Base-by-base conservation (phyloP, 306 rosid genomes). In the Casuarina equisetifolia region DNA sequence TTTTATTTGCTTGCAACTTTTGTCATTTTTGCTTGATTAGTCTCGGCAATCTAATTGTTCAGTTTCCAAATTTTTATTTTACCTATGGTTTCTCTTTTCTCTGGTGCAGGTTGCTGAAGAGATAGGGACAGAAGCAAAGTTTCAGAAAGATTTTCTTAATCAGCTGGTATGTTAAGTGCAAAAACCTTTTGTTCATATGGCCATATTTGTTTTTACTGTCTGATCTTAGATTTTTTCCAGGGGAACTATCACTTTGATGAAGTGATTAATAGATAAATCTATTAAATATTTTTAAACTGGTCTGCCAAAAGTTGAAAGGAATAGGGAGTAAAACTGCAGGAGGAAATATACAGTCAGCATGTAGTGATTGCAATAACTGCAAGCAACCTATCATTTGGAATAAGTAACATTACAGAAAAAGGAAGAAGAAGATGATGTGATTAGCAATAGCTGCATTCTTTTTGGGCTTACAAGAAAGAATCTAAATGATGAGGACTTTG, bases 51-150 rank as follows among this genome's bases (percentile, higher is more conserved):
- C 63, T 57, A 64, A 46, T 80, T 54, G 49, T 53, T 63, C 59
- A 49, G 35, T 1, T 20, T 36, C 36, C 52, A 16, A 20, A 11
- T 52, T 76, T 54, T 69, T 40, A 67, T 40, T 61, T 51, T 44
- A 62, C 40, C 32, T 64, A 50, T 55, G 32, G 50, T 10, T 80
- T 79, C 11, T 74, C 69, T 19, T 59, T 62, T 54, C 42, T 50
- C 44, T 80, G 78, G 20, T 76, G 85, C 93, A 95, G 98, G 94
- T 95, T 76, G 98, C 98, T 54, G 87, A 91, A 78, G 97, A 89
- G 69, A 95, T 95, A 44, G 93, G 93, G 19, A 70, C 88, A 43
- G 97, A 91, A 88, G 96, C 89, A 49, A 95, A 76, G 71, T 81
- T 57, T 67, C 92, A 95, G 67, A 87, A 84, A 52, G 89, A 86